A percentile compares a stretch with the other conserved stretches of the same genome.
These are phyloP conservation scores for Nyctanthes arbortristis DNA, from an alignment of 257 asterid genomes.

Conservation along the genomic window DNA sequence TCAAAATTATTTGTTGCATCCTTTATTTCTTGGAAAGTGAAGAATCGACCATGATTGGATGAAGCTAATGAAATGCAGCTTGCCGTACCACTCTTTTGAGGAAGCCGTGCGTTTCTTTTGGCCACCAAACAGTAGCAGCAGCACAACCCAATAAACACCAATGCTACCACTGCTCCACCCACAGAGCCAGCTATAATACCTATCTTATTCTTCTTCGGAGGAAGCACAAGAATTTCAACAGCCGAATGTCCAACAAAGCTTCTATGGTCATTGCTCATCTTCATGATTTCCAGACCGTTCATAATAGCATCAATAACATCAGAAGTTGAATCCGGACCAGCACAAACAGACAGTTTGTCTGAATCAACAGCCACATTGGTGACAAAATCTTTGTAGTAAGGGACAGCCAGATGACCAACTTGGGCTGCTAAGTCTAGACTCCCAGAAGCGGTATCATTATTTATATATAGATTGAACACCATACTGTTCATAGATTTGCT, in stretches of 20 bases:
- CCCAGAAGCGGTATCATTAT: constrained; percentile 50
- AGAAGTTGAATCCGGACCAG: constrained; percentile 55
- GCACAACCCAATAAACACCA: constrained; percentile 50
- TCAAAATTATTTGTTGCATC: constrained; percentile 71
- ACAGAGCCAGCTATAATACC: constrained; percentile 43
- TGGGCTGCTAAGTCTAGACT: constrained; percentile 52
- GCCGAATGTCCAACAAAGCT: constrained; percentile 60
- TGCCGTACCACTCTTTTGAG: constrained; percentile 66
- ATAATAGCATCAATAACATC: constrained; percentile 54
- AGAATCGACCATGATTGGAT: constrained; percentile 63
- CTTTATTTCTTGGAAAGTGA: constrained; percentile 65
- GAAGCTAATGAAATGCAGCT: constrained; percentile 65
- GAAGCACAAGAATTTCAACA: constrained; percentile 42
- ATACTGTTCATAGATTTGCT: constrained; percentile 59
- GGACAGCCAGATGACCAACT: constrained; percentile 54
- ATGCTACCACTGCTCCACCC: constrained; percentile 39
- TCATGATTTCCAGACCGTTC: constrained; percentile 76
- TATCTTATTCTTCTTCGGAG: constrained; percentile 40
- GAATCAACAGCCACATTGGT: constrained; percentile 37
- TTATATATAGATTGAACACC: constrained; percentile 55
- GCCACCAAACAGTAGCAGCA: constrained; percentile 46
- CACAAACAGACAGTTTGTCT: constrained; percentile 51
- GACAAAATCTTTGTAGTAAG: constrained; percentile 57
- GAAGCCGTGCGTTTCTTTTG: constrained; percentile 61
- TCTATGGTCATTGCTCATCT: constrained; percentile 64